Evolutionary conservation across 345 rosid genomes (phyloP).

Genomic region (Anastatica hierochuntica): DNA sequence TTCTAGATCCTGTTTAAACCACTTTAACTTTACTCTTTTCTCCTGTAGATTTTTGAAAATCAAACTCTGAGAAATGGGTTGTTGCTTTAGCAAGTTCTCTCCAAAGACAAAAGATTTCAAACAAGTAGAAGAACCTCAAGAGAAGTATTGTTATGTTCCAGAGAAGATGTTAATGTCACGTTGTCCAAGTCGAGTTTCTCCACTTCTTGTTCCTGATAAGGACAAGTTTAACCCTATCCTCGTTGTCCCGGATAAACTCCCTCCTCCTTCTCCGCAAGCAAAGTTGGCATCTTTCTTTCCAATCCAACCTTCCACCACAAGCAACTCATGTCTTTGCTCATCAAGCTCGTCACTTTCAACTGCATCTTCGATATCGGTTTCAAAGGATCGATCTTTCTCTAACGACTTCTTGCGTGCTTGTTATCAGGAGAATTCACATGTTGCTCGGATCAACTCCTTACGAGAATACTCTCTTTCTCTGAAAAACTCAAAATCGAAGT

Average conservation of each 20-base stretch:
- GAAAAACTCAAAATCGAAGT: constrained; percentile 7
- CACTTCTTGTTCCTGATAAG: constrained; percentile 18
- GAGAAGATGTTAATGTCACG: constrained; percentile 44
- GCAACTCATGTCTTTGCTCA: constrained; percentile 26
- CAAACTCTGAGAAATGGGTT: constrained; percentile 46
- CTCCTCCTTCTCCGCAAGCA: constrained; percentile 41
- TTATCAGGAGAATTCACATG: constrained; percentile 64
- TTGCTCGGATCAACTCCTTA: constrained; percentile 48
- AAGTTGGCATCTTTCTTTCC: constrained; percentile 25
- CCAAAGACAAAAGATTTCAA: constrained; percentile 23
- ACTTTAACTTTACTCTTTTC: neutral
- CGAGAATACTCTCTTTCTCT: constrained; percentile 35
- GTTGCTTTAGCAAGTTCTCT: constrained; percentile 69
- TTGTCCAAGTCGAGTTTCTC: constrained; percentile 25
- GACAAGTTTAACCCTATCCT: constrained; percentile 6
- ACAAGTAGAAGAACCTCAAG: constrained; percentile 25
- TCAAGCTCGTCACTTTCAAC: constrained; percentile 40
- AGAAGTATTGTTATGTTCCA: constrained; percentile 35
- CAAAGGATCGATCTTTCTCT: constrained; percentile 67
- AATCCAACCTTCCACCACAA: constrained; percentile 23
- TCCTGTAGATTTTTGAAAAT: neutral
- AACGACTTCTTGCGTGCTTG: constrained; percentile 76
- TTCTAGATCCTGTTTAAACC: constrained; percentile 7
- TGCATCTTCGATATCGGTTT: constrained; percentile 33
- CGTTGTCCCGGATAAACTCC: constrained; percentile 27